Base-by-base conservation (phyloP, 164 flowering plant genomes). In the Magnolia sinica region DNA sequence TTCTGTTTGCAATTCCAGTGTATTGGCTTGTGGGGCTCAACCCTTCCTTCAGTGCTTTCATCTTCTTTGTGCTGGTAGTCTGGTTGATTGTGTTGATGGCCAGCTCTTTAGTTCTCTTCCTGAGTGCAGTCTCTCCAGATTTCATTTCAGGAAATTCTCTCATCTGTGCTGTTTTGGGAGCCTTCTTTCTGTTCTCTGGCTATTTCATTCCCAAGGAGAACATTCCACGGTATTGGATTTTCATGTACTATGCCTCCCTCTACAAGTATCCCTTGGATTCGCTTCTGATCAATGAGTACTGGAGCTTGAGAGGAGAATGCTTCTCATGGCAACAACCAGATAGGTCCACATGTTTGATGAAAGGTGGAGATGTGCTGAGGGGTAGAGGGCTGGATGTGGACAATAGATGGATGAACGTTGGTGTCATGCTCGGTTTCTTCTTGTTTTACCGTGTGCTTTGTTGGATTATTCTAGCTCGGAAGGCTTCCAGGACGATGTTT, bases 121-220 rank as follows among this genome's bases (percentile, higher is more conserved):
- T 93, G 9, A 93, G 97, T 77, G 94, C 97, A 11, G 79, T 94
- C 10, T 92, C 97, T 1, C 91, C 95, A 0, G 97, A 93, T 76
- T 92, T 91, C 88, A 90, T 94, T 20, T 83, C 96, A 0, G 98
- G 98, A 65, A 96, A 95, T 76, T 92, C 98, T 2, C 88, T 96
- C 11, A 91, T 92, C 65, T 90, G 93, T 84, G 87, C 90, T 0
- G 97, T 90, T 74, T 87, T 92, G 10, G 99, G 94, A 19, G 92
- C 93, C 5, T 92, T 96, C 79, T 96, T 96, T 76, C 94, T 96
- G 75, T 96, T 96, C 87, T 94, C 99, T 0, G 98, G 99, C 64
- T 96, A 96, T 83, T 94, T 96, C 89, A 96, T 96, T 68, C 96
- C 97, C 0, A 93, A 88, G 74, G 96, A 93, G 55, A 86, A 74